Evolutionary conservation across 75 land plant genomes (phyloP).

Genomic region (Isoetes taiwanensis): DNA sequence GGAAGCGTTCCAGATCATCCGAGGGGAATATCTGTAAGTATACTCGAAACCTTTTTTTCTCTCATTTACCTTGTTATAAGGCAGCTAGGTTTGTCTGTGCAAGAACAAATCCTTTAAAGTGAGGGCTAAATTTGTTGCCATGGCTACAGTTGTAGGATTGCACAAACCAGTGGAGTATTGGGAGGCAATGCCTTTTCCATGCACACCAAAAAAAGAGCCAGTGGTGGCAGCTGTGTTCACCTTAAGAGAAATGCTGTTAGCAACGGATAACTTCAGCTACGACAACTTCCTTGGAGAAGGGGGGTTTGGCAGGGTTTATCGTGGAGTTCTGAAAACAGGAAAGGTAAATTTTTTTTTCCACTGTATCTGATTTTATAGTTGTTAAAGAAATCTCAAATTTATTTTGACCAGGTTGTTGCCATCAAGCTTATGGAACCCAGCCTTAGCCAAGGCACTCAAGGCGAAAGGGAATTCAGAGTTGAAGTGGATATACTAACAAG

Average conservation of each 20-base stretch:
- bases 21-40: neutral
- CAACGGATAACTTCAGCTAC: neutral
- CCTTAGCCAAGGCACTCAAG: neutral
- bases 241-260: conserved; percentile 1
- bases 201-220: neutral
- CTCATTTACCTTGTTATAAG: neutral
- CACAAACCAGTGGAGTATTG: neutral
- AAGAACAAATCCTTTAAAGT: no score
- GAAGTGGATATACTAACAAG: conserved; percentile 1
- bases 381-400: neutral
- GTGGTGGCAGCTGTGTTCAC: neutral
- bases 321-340: conserved; percentile 1
- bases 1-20: neutral
- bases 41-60: neutral
- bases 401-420: neutral
- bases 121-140: no score
- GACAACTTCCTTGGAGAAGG: conserved; percentile 7
- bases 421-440: conserved; percentile 1
- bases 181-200: neutral
- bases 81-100: no score
- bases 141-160: neutral
- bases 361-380: no score
- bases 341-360: neutral
- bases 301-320: conserved; percentile 1
- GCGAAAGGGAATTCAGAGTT: neutral